A percentile compares a stretch with the other conserved stretches of the same genome.
phyloP scores from a whole-genome alignment of 495 filamentous ascomycete genomes.

The Penicillium bialowiezense region DNA sequence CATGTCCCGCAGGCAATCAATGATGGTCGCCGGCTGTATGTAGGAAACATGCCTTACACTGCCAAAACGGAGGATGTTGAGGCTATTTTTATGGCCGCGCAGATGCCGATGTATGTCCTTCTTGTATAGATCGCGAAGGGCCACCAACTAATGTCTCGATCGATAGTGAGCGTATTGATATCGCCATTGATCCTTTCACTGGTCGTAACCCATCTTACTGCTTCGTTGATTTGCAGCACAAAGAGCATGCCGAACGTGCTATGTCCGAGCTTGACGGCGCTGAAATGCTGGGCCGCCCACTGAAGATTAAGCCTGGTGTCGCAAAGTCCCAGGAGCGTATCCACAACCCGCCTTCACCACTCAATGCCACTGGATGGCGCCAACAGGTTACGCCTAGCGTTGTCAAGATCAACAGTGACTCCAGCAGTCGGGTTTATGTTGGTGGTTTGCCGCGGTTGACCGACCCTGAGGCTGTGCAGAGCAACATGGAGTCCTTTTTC shows the following conservation, averaged over 20 bases:
- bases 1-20: conserved; percentile 41
- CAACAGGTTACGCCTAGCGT: conserved; percentile 20
- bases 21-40: conserved; percentile 53
- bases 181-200: conserved; percentile 65
- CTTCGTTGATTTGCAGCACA: conserved; percentile 60
- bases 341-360: conserved; percentile 18
- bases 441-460: conserved; percentile 59
- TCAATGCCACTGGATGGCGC: conserved; percentile 38
- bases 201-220: conserved; percentile 70
- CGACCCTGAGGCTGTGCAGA: conserved; percentile 52
- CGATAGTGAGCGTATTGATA: conserved; percentile 58
- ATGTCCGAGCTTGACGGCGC: conserved; percentile 54
- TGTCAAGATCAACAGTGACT: conserved; percentile 28
- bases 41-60: conserved; percentile 66
- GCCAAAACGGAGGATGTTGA: conserved; percentile 61
- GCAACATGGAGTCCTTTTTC: conserved; percentile 58
- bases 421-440: conserved; percentile 59
- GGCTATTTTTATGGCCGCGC: conserved; percentile 48
- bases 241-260: conserved; percentile 54
- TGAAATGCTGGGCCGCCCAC: conserved; percentile 49
- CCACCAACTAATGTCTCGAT: conserved; percentile 28
- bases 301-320: conserved; percentile 62
- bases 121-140: not conserved
- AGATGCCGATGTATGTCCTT: conserved; percentile 42
- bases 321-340: conserved; percentile 33